A percentile compares a stretch with the other conserved stretches of the same genome.
Evolutionary conservation across 352 stramenopile genomes (phyloP).

Genomic region (Phytophthora palmivora): DNA sequence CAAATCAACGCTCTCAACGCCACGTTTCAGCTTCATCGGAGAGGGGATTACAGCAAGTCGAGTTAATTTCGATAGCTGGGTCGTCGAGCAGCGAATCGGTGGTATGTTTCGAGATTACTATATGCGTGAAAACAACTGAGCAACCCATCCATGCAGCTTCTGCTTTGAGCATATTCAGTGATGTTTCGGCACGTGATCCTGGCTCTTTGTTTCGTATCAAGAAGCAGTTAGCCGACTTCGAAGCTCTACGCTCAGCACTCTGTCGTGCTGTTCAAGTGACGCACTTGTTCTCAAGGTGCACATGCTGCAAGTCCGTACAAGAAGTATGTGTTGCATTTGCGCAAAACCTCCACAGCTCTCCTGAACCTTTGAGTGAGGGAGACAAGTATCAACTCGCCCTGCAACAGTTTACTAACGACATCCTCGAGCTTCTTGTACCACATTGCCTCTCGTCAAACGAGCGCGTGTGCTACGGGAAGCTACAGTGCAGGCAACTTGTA

Average conservation of each 20-base stretch:
- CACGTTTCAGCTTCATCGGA: neutral
- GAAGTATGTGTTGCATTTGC: neutral
- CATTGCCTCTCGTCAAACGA: slow-evolving; percentile 1
- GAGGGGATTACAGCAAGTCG: neutral
- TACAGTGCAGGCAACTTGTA: slow-evolving; percentile 20
- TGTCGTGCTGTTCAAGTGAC: slow-evolving; percentile 12
- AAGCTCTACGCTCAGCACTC: neutral
- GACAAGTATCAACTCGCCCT: slow-evolving; percentile 4
- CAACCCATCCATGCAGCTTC: neutral
- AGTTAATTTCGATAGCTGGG: slow-evolving; percentile 7
- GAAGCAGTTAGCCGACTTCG: slow-evolving; percentile 21
- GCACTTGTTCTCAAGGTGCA: slow-evolving; percentile 16
- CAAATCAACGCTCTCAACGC: neutral
- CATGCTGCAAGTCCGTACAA: slow-evolving; percentile 16
- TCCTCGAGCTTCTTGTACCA: slow-evolving; percentile 8
- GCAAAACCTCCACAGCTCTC: neutral
- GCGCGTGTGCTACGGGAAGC: slow-evolving; percentile 17
- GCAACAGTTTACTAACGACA: slow-evolving; percentile 13
- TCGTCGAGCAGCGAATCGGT: slow-evolving; percentile 6
- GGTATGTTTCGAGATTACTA: slow-evolving; percentile 1
- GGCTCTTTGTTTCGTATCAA: slow-evolving; percentile 2
- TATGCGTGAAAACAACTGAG: slow-evolving; percentile 3
- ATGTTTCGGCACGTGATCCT: neutral
- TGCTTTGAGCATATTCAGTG: neutral
- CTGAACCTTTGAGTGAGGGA: neutral